Evolutionary conservation across 2,329 filamentous ascomycete species (phyloP).

Genomic region (Pyricularia pennisetigena): DNA sequence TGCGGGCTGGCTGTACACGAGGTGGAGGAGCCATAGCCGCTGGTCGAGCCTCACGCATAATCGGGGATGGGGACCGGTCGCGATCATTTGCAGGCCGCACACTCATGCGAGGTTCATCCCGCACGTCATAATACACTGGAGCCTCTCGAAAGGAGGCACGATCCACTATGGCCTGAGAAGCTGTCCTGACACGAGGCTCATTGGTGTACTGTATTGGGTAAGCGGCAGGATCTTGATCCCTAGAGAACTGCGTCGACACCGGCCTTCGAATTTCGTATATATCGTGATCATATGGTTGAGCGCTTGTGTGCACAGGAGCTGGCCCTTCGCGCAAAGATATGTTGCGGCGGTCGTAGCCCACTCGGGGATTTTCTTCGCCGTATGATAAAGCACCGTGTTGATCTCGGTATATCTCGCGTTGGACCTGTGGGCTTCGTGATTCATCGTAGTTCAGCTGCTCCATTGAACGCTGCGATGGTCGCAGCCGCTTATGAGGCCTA

Average conservation of each 20-base stretch:
- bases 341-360: conserved; percentile 25
- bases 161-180: conserved; percentile 31
- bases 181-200: conserved; percentile 27
- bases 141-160: conserved; percentile 27
- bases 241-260: conserved; percentile 20
- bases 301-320: not conserved
- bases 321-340: conserved; percentile 14
- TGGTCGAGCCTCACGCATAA: conserved; percentile 30
- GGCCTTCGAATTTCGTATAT: conserved; percentile 4
- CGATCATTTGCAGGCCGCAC: conserved; percentile 37
- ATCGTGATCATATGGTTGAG: conserved; percentile 1
- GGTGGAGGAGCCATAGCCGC: conserved; percentile 38
- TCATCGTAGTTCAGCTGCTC: conserved; percentile 25
- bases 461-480: conserved; percentile 22
- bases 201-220: conserved; percentile 26
- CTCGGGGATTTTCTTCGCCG: conserved; percentile 19
- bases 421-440: conserved; percentile 30
- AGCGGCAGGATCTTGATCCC: conserved; percentile 26
- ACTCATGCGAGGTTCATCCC: conserved; percentile 33
- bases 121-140: conserved; percentile 32
- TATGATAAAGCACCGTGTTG: conserved; percentile 14
- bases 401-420: conserved; percentile 23
- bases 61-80: conserved; percentile 37
- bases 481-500: conserved; percentile 47
- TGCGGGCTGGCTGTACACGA: conserved; percentile 47